Base-by-base conservation (phyloP, 2,329 filamentous ascomycete genomes). In the Triangularia verruculosa region DNA sequence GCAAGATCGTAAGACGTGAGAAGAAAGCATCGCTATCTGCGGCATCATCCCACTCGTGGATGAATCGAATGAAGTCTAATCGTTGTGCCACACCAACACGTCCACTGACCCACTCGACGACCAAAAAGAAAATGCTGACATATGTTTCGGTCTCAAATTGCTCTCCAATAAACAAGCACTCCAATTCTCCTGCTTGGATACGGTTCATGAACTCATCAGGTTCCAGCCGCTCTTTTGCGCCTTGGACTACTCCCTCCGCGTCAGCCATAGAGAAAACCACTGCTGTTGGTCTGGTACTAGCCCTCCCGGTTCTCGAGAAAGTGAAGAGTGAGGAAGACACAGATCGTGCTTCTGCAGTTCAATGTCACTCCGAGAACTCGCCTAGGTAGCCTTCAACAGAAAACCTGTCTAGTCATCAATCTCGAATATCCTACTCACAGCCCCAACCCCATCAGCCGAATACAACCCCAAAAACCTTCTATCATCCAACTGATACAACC, bases 401-500 rank as follows among this genome's bases (percentile, higher is more conserved):
- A n/a, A n/a, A n/a, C n/a, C n/a, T n/a, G n/a, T n/a, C n/a, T n/a
- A 34, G 34, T 15, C 13, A n/a, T 22, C 57, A 57, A 63, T 11
- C 22, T 32, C n/a, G 51, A 54, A 65, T 9, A 60, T 2, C 39
- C 61, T 61, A 32, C 61, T 61, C 24, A 67, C 65, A 6, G 60
- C 65, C 1, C 65, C 65, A 1, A 57, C 1, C 25, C 51, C 63
- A 59, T 64, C 58, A 24, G 15, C 63, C 22, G 60, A 59, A 25
- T 67, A 67, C 22, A 67, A 13, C 17, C 59, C 63, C 60, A 67
- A 22, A 47, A 67, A 67, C 2, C 53, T 28, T 25, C 13, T 54
- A 6, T 34, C 54, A 9, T 65, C 47, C 13, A 67, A 3, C 12
- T 22, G 59, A 4, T 72, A 74, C 11, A 76, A 11, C 1, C 73